Percentiles rank a stretch among this genome's conserved stretches.
Evolutionary conservation across 345 rosid species (phyloP).

Genomic region (Cardamine chenopodiifolia): DNA sequence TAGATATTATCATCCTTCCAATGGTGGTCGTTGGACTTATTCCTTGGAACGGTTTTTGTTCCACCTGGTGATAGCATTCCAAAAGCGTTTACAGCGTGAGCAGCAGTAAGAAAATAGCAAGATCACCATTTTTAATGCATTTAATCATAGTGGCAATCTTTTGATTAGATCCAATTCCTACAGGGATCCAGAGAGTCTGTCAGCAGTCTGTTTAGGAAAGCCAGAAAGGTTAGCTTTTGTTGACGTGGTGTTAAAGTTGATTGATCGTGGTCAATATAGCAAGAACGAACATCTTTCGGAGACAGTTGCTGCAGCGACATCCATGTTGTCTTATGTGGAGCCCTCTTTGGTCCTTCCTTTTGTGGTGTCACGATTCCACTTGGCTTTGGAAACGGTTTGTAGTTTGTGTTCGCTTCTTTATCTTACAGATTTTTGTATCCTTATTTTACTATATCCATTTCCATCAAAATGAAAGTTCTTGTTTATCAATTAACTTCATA

Average conservation of each 20-base stretch:
- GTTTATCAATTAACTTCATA: constrained; percentile 47
- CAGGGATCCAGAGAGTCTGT: constrained; percentile 58
- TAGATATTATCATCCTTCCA: constrained; percentile 98
- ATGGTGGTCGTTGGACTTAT: constrained; percentile 99
- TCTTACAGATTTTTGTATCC: constrained; percentile 14
- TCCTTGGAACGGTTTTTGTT: constrained; percentile 86
- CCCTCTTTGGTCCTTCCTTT: constrained; percentile 96
- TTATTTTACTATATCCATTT: background rate
- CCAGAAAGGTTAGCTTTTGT: constrained; percentile 78
- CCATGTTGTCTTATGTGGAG: constrained; percentile 90
- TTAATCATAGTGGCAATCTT: constrained; percentile 40
- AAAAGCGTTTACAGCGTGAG: constrained; percentile 85
- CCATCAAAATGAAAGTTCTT: constrained; percentile 15
- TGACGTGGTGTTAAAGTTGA: constrained; percentile 70
- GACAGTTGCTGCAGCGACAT: constrained; percentile 97
- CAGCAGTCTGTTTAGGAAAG: constrained; percentile 60
- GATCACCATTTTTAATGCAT: constrained; percentile 22
- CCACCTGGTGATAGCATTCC: constrained; percentile 77
- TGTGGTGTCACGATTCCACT: constrained; percentile 85
- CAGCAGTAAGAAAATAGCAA: constrained; percentile 66
- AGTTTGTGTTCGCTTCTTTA: constrained; percentile 30
- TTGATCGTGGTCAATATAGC: constrained; percentile 99
- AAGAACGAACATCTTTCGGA: constrained; percentile 95
- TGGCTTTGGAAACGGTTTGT: constrained; percentile 98
- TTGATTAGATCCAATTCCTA: constrained; percentile 39